Base-by-base conservation (phyloP, 768 basidiomycete species). In the Pleurotus eryngii region DNA sequence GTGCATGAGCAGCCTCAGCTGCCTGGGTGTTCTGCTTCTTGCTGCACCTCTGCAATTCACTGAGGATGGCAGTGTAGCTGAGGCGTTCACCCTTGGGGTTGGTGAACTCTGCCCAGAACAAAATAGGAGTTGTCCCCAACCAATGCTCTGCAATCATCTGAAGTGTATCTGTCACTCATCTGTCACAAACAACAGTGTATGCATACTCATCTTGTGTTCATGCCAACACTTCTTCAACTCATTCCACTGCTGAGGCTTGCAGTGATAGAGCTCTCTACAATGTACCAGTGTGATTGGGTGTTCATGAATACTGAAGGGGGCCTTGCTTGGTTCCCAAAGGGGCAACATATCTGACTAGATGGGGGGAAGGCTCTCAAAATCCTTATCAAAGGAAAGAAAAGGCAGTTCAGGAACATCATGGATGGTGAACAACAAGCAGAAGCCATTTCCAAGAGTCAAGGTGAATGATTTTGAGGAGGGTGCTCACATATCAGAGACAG, bases 301-400 rank as follows among this genome's bases (percentile, higher is more conserved):
- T 0, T 61, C 65, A 12, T 49, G 46, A 37, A 72, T 65, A 7
- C 22, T 50, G 26, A 72, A 60, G 8, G 56, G 46, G 0, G 67
- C 68, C 15, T 58, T 27, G n/a, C 57, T 49, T 17, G 27, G 27
- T 7, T 39, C 24, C 68, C 68, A 70, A 40, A 64, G 38, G 5
- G 43, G 46, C 2, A 60, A 57, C 8, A 49, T 59, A 57, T 71
- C 67, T 49, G 68, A 67, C 71, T 68, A 72, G 60, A 67, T 70
- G 2, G 7, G 20, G 27, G 66, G 63, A 27, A 72, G 57, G 3
- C 45, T 26, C 3, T 60, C 56, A 12, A 68, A 54, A 50, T 64
- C 48, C 1, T 63, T 58, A 4, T 58, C 60, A 38, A 70, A 72
- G 12, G 61, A 61, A 11, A 64, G 22, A 1, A 64, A 61, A 2